Conservation (phyloP, 805 yeast species). For the Geotrichum ghanense region DNA sequence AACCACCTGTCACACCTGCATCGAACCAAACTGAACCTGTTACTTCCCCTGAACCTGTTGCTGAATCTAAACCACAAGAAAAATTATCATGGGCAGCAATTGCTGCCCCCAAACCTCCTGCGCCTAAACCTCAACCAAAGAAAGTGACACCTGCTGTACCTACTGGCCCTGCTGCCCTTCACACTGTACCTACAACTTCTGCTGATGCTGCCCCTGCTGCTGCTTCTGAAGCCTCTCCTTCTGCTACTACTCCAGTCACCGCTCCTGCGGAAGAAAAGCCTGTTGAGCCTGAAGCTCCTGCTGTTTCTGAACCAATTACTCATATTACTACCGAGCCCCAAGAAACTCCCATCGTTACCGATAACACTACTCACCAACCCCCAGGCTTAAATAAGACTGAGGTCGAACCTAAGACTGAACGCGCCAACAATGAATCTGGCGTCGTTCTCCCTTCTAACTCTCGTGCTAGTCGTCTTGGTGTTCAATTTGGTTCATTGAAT, state of each 20-base stretch:
- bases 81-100: constrained; percentile 61
- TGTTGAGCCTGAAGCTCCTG: neutral
- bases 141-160: constrained; percentile 16
- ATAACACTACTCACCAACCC: constrained; percentile 3
- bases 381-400: constrained; percentile 10
- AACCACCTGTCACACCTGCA: constrained; percentile 13
- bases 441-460: constrained; percentile 44
- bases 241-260: neutral
- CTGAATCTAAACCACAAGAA: constrained; percentile 8
- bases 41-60: constrained; percentile 15
- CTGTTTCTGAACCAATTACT: neutral
- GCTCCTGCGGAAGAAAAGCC: constrained; percentile 4
- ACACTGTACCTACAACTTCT: constrained; percentile 10
- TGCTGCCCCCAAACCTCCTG: constrained; percentile 40
- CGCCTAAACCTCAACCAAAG: constrained; percentile 21
- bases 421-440: constrained; percentile 32
- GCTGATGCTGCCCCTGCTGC: constrained; percentile 9
- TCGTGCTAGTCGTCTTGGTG: constrained; percentile 39
- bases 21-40: constrained; percentile 11
- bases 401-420: constrained; percentile 16
- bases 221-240: constrained; percentile 10
- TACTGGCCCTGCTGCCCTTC: constrained; percentile 11
- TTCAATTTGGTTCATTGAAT: constrained; percentile 51
- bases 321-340: neutral
- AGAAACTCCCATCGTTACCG: constrained; percentile 1